Conservation (phyloP, 2,329 filamentous ascomycete species). For the Graphilbum fragrans region DNA sequence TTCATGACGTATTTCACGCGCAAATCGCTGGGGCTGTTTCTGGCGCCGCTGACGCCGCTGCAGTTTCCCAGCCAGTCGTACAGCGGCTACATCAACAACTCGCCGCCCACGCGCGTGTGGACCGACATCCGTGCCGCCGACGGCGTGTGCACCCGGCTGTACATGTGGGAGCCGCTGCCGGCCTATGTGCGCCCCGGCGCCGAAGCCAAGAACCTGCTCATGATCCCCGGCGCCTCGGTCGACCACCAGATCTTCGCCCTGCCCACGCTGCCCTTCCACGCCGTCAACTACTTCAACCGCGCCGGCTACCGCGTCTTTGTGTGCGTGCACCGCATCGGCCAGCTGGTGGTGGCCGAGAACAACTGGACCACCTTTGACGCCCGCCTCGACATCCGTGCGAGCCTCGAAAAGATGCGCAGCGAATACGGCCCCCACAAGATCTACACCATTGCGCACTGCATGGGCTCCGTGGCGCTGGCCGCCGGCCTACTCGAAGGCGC, state of each 20-base stretch:
- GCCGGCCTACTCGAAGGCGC: slow-evolving; percentile 50
- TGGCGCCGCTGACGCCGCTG: slow-evolving; percentile 41
- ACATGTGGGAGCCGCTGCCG: slow-evolving; percentile 45
- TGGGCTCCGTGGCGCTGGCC: slow-evolving; percentile 47
- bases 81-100: slow-evolving; percentile 40
- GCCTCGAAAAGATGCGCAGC: slow-evolving; percentile 37
- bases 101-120: slow-evolving; percentile 27
- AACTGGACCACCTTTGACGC: slow-evolving; percentile 48
- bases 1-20: slow-evolving; percentile 45
- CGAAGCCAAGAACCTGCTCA: slow-evolving; percentile 37
- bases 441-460: slow-evolving; percentile 51
- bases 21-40: slow-evolving; percentile 38
- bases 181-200: slow-evolving; percentile 16
- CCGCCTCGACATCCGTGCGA: slow-evolving; percentile 45
- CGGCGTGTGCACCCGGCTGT: slow-evolving; percentile 36
- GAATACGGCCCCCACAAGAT: slow-evolving; percentile 23
- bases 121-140: slow-evolving; percentile 37
- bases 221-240: slow-evolving; percentile 51
- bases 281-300: slow-evolving; percentile 49
- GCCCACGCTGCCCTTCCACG: slow-evolving; percentile 50
- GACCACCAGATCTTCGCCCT: slow-evolving; percentile 52
- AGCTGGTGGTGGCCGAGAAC: slow-evolving; percentile 34
- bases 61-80: slow-evolving; percentile 38
- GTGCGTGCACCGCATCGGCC: slow-evolving; percentile 44
- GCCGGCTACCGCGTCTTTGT: slow-evolving; percentile 50